phyloP scores from a whole-genome alignment of 2,329 filamentous ascomycete genomes.

The Phyllosticta citribraziliensis region DNA sequence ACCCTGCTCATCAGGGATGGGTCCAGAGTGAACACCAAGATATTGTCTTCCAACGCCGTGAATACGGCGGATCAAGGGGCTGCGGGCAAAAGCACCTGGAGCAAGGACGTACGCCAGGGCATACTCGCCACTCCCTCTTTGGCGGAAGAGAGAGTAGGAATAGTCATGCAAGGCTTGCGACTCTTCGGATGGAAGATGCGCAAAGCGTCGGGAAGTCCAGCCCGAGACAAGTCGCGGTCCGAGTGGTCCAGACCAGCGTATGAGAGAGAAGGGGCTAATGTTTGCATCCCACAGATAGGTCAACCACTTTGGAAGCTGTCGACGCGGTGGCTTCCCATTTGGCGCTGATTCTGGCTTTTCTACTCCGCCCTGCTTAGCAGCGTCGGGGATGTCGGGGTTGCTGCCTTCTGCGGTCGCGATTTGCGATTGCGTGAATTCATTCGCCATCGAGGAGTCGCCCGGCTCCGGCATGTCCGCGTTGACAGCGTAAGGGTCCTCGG shows the following conservation, averaged over 20 bases:
- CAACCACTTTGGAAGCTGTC: conserved; percentile 72
- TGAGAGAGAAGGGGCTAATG: conserved; percentile 83
- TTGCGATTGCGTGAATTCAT: conserved; percentile 73
- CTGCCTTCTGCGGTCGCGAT: conserved; percentile 40
- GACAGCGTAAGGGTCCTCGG: conserved; percentile 86
- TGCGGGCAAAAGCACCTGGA: conserved; percentile 83
- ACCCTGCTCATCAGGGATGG: conserved; percentile 17
- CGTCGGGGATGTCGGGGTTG: conserved; percentile 54
- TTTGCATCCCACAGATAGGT: conserved; percentile 96
- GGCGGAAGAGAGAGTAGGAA: conserved; percentile 86
- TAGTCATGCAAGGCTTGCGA: conserved; percentile 83
- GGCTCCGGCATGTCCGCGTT: conserved; percentile 70
- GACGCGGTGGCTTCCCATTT: conserved; percentile 21
- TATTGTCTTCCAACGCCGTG: conserved; percentile 73
- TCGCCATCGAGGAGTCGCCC: conserved; percentile 58
- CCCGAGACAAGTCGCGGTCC: conserved; percentile 87
- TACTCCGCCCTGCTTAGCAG: conserved; percentile 14
- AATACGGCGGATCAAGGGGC: conserved; percentile 78
- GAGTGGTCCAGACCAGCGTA: conserved; percentile 79
- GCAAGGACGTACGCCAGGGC: conserved; percentile 86
- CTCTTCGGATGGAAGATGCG: conserved; percentile 71
- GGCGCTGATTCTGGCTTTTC: neutral
- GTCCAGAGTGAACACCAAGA: conserved; percentile 22
- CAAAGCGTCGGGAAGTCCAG: conserved; percentile 90
- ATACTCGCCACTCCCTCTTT: conserved; percentile 88